A percentile compares a stretch with the other conserved stretches of the same genome.
Conservation (phyloP, 495 filamentous ascomycete species). For the Hapsidospora chrysogenum region DNA sequence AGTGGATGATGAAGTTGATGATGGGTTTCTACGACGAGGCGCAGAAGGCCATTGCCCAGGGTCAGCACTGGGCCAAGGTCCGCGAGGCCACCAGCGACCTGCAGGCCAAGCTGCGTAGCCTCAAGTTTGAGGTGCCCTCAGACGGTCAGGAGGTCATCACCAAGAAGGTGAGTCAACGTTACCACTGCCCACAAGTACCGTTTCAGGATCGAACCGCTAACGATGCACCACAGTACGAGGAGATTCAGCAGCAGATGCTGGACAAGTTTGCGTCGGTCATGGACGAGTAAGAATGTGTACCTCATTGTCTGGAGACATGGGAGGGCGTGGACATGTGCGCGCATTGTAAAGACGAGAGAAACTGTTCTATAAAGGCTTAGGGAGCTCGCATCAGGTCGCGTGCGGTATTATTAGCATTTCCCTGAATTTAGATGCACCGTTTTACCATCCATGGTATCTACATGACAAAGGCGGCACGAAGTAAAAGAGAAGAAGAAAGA, state of each 20-base stretch:
- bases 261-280: constrained; percentile 90
- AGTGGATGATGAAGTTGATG: constrained; percentile 99
- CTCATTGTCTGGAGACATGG: background rate
- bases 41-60: constrained; percentile 84
- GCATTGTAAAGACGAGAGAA: too few species aligned
- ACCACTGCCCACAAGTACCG: background rate
- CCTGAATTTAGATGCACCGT: too few species aligned
- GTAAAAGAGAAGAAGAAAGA: too few species aligned
- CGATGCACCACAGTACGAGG: constrained; percentile 53
- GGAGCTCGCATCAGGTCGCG: too few species aligned
- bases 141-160: constrained; percentile 57
- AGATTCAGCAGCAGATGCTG: constrained; percentile 72
- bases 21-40: constrained; percentile 95
- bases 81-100: constrained; percentile 79
- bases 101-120: constrained; percentile 62
- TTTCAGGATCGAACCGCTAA: constrained; percentile 2
- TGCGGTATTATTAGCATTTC: too few species aligned
- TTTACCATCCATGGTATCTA: too few species aligned
- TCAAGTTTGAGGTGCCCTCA: constrained; percentile 89
- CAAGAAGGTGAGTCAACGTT: constrained; percentile 46
- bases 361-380: background rate
- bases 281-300: constrained; percentile 53
- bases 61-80: constrained; percentile 80
- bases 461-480: too few species aligned
- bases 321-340: background rate